Percentiles rank a stretch among this genome's conserved stretches.
Conservation (phyloP, 108 stramenopile species). For the Cyclotella atomus region DNA sequence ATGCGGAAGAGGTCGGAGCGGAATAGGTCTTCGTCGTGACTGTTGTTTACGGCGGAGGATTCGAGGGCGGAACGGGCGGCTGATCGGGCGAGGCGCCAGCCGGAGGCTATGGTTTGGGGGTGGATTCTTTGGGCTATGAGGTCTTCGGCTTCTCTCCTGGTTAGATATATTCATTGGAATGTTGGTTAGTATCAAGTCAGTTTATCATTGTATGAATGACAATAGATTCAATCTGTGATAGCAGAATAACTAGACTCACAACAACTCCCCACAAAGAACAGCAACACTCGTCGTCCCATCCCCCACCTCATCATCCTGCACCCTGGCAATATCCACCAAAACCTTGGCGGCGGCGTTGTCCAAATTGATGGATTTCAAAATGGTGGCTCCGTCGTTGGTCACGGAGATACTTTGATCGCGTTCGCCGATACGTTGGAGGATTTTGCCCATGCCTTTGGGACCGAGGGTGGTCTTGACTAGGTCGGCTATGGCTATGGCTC, state of each 20-base stretch:
- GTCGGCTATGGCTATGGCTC: slow-evolving; percentile 99
- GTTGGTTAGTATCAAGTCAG: too few species aligned
- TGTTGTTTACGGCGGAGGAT: slow-evolving; percentile 60
- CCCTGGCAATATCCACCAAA: slow-evolving; percentile 98
- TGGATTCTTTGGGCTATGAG: slow-evolving; percentile 95
- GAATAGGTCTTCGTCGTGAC: slow-evolving; percentile 66
- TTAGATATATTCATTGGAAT: too few species aligned
- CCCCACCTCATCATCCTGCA: slow-evolving; percentile 97
- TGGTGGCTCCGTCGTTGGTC: slow-evolving; percentile 96
- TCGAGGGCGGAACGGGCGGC: slow-evolving; percentile 89
- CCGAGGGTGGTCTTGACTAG: slow-evolving; percentile 99
- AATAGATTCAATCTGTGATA: too few species aligned
- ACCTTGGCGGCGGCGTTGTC: slow-evolving; percentile 99
- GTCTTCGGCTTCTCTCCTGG: slow-evolving; percentile 93
- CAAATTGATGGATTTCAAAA: slow-evolving; percentile 88
- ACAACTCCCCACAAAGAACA: slow-evolving; percentile 96
- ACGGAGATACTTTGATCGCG: slow-evolving; percentile 80
- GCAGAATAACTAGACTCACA: too few species aligned
- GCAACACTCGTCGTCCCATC: slow-evolving; percentile 97
- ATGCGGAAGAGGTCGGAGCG: slow-evolving; percentile 92
- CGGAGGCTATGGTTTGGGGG: slow-evolving; percentile 97
- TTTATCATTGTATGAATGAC: too few species aligned
- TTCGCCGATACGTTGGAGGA: slow-evolving; percentile 90
- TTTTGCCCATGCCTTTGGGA: slow-evolving; percentile 99
- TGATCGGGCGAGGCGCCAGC: slow-evolving; percentile 94